These are phyloP conservation scores for Diaporthe sp. DNA, from an alignment of 2,329 filamentous ascomycete species.

Conservation along the genomic window DNA sequence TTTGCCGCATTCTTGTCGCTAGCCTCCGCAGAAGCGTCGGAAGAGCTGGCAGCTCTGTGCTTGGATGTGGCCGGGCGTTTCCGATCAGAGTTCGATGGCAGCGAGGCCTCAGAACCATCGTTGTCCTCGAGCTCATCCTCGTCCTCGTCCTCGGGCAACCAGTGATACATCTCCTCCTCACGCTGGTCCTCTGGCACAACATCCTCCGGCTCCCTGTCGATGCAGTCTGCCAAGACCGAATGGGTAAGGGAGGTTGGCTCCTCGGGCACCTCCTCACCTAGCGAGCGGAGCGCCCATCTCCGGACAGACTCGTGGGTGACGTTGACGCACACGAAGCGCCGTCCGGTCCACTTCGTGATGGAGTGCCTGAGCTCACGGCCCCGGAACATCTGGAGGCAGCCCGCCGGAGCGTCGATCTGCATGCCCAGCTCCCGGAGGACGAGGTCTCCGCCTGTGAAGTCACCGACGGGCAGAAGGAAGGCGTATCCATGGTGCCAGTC, in stretches of 20 bases:
- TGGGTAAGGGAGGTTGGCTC: neutral
- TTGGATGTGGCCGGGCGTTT: neutral
- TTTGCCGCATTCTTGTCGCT: neutral
- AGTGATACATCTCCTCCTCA: neutral
- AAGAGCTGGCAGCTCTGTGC: neutral
- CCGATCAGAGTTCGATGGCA: neutral
- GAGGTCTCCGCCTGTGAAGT: neutral
- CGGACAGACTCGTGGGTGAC: slow-evolving; percentile 23
- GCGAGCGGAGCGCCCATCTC: neutral
- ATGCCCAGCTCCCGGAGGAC: slow-evolving; percentile 11
- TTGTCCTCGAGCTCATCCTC: neutral
- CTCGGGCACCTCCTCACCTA: neutral
- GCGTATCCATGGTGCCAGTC: slow-evolving; percentile 23
- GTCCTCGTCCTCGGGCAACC: neutral
- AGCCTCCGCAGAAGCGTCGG: slow-evolving; percentile 9
- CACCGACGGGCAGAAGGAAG: neutral
- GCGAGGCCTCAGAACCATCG: neutral
- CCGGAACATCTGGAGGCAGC: slow-evolving; percentile 21
- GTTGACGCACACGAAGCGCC: slow-evolving; percentile 16
- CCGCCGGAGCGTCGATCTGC: neutral
- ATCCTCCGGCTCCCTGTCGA: slow-evolving; percentile 17
- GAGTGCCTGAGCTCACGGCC: slow-evolving; percentile 7
- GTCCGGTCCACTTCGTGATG: neutral
- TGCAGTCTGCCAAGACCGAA: neutral
- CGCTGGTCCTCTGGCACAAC: slow-evolving; percentile 3